Evolutionary conservation across 345 rosid genomes (phyloP), one percentile per base, ranked within the genome.

Genomic region (Fremontodendron californicum): DNA sequence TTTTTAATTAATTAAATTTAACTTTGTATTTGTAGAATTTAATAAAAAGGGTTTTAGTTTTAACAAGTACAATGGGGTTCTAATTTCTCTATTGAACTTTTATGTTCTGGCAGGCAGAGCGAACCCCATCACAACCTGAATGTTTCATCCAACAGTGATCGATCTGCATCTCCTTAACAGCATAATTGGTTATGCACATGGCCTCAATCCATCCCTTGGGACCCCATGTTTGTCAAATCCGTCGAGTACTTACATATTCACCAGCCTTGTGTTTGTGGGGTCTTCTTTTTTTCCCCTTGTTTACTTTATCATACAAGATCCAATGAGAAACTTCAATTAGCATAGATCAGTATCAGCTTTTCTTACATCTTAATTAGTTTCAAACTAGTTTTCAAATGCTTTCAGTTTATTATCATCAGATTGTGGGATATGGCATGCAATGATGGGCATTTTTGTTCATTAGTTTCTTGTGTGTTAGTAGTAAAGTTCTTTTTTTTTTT

Each of bases 221-320:
- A 60, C 82, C 29, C 13, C 71, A 48, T 16, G 5, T 11, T 37
- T 23, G 68, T 19, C 12, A 33, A 68, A 58, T 9, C 16, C 33
- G 27, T 54, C 19, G 0, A 31, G 43, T 45, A 21, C 68, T 31
- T 16, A 3, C 37, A 4, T 37, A 60, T 40, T 75, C 77, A 70
- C 76, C 58, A 27, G 71, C 78, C 72, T 27, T 75, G 40, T 80
- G 13, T 75, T 29, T 25, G 60, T 75, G 76, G 61, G 71, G 78
- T 75, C 78, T 75, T 31, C n/a, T 23, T 54, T 63, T 19, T 25
- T 13, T 9, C 27, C 5, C 2, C 48, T 73, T 48, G 35, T 18
- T 54, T 40, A 19, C 23, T 76, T 40, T 37, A 27, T 19, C 12
- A 7, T 48, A 25, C 29, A 33, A 49, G 23, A 68, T 40, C 58